phyloP scores from a whole-genome alignment of 2,329 filamentous ascomycete species.

The Parasarocladium wereldwijsianum region DNA sequence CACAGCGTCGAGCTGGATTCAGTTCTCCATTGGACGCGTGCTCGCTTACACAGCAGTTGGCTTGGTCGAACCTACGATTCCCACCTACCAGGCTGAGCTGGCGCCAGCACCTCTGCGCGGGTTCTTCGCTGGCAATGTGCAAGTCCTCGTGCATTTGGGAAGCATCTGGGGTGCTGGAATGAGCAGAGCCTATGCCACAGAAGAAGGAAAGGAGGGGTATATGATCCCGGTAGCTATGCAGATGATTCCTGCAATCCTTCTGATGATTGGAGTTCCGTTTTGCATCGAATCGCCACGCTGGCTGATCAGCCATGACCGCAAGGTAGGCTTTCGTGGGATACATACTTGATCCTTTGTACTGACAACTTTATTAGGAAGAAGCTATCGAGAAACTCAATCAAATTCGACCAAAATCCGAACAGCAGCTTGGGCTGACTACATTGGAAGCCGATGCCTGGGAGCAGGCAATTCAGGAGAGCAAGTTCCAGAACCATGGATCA shows the following conservation, averaged over 20 bases:
- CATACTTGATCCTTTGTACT: no score
- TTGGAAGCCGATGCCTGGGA: slow-evolving; percentile 1
- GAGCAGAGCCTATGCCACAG: slow-evolving; percentile 1
- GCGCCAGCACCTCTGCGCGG: slow-evolving; percentile 3
- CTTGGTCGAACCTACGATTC: slow-evolving; percentile 4
- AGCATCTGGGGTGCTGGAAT: slow-evolving; percentile 4
- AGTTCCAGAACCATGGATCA: slow-evolving; percentile 1
- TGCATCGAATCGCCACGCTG: slow-evolving; percentile 3
- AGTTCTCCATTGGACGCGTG: slow-evolving; percentile 3
- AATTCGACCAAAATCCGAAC: slow-evolving; percentile 2
- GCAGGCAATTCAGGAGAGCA: not conserved
- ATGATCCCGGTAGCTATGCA: slow-evolving; percentile 3
- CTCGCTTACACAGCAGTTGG: slow-evolving; percentile 4
- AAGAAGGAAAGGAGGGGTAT: not conserved
- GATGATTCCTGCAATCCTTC: slow-evolving; percentile 2
- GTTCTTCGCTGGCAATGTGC: slow-evolving; percentile 3
- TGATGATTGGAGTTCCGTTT: slow-evolving; percentile 1
- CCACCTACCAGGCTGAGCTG: slow-evolving; percentile 6
- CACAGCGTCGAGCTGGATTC: slow-evolving; percentile 1
- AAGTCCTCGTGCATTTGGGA: slow-evolving; percentile 3
- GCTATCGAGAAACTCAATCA: slow-evolving; percentile 2
- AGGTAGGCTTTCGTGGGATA: no score
- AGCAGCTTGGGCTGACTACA: slow-evolving; percentile 1
- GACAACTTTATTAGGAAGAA: no score
- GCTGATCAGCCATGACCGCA: slow-evolving; percentile 1